Evolutionary conservation across 2,329 filamentous ascomycete species (phyloP).

Genomic region (Aspergillus arachidicola): DNA sequence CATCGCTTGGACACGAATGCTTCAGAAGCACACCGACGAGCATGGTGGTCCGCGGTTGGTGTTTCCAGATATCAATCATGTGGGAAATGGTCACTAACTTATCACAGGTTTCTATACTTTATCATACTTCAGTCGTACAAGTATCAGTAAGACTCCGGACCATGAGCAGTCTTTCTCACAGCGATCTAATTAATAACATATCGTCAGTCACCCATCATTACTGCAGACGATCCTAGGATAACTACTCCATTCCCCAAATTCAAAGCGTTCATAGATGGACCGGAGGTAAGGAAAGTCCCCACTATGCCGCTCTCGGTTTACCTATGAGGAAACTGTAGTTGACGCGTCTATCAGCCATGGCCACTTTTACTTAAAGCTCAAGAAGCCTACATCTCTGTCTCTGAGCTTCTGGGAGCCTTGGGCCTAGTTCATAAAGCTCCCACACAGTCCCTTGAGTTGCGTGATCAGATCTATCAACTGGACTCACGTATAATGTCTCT

Average conservation of each 20-base stretch:
- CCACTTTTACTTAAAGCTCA: not conserved
- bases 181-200: not conserved
- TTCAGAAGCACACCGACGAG: slow-evolving; percentile 23
- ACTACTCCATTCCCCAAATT: not conserved
- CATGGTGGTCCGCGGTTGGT: slow-evolving; percentile 18
- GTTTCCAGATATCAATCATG: not conserved
- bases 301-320: not conserved
- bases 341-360: not conserved
- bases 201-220: not conserved
- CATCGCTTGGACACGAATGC: slow-evolving; percentile 14
- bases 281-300: not conserved
- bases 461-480: not conserved
- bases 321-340: not conserved
- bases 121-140: not conserved
- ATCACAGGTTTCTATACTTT: not conserved
- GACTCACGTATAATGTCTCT: not conserved
- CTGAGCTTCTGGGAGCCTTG: not conserved
- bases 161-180: too few relatives aligned
- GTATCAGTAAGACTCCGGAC: not conserved
- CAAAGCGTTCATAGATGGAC: not conserved
- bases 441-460: not conserved
- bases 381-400: not conserved
- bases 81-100: not conserved
- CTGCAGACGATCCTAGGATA: not conserved
- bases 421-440: not conserved